Evolutionary conservation across 1,139 yeast species (phyloP), one percentile per base, ranked within the genome.

Genomic region (Casaregolazyma suthepensis): DNA sequence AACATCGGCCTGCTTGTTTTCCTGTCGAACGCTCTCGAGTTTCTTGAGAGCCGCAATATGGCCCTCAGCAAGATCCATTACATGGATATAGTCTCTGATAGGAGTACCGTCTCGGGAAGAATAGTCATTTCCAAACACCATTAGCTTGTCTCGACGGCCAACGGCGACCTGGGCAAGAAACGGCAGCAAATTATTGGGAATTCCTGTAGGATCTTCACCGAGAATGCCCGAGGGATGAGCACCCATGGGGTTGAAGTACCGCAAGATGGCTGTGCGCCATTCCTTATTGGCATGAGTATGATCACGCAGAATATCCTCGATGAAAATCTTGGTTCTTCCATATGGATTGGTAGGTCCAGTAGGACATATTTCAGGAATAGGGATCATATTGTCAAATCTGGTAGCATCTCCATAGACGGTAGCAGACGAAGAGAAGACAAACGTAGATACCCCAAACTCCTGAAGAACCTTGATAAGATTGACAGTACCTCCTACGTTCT

Each of bases 361-460:
- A 37, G 93, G 91, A 70, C 91, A 85, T 57, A 78, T 78, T 66
- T 86, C 93, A 5, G 93, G 93, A 56, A 86, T 85, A 43, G 93
- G 93, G 58, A 85, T 83, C 85, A 83, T 83, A 63, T 82, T 75
- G 56, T 80, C 80, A 63, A 83, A 84, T 52, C 90, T 73, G 20
- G 90, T 83, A 46, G 85, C 93, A 66, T 85, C 94, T 17, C 95
- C 95, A 64, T 87, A 87, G 12, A 87, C 94, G 12, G 95, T 87
- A 13, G 95, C 94, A 26, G 89, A 82, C 1, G 91, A 85, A 45
- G 87, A 81, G 68, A 87, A 86, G 9, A 87, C 91, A 59, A 87
- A 71, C n/a, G 78, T 77, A 56, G 75, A 73, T 51, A 84, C 81
- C 55, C 75, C 63, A 61, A 61, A 62, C 51, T 70, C 68, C 47